Evolutionary conservation across 1,284 basidiomycete genomes (phyloP).

Genomic region (Ustilago cynodontis): DNA sequence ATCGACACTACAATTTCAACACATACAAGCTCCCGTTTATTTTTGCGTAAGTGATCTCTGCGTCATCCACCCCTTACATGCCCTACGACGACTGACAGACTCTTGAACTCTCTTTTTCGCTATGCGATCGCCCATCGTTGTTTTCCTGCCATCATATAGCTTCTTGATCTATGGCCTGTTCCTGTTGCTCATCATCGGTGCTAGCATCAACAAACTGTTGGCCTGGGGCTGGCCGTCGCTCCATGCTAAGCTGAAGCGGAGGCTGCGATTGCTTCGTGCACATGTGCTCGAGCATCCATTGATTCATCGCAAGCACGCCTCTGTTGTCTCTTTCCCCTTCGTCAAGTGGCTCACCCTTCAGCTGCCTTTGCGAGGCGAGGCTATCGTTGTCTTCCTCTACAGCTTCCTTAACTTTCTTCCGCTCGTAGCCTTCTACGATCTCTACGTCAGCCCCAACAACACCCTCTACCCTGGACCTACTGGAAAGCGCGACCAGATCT

Average conservation of each 20-base stretch:
- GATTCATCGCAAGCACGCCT: constrained; percentile 18
- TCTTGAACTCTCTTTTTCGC: background rate
- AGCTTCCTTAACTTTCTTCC: constrained; percentile 51
- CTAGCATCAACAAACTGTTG: constrained; percentile 12
- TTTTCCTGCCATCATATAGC: no score
- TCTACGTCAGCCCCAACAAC: constrained; percentile 20
- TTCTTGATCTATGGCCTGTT: constrained; percentile 36
- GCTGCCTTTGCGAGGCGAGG: constrained; percentile 50
- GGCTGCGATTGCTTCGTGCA: constrained; percentile 17
- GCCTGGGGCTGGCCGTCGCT: constrained; percentile 12
- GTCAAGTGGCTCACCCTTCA: constrained; percentile 40
- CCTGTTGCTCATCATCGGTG: constrained; percentile 21
- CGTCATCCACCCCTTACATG: background rate
- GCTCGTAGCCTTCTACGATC: constrained; percentile 44
- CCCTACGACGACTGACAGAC: background rate
- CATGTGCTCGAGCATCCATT: constrained; percentile 38
- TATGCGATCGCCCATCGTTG: no score
- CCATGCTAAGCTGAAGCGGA: constrained; percentile 9
- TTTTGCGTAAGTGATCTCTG: constrained; percentile 14
- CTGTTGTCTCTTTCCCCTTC: constrained; percentile 28
- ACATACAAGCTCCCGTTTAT: constrained; percentile 35
- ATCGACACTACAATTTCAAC: constrained; percentile 32
- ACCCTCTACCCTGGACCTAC: constrained; percentile 28
- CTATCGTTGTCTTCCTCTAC: constrained; percentile 33
- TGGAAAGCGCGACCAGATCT: constrained; percentile 34